A percentile compares a stretch with the other conserved stretches of the same genome.
Conservation (phyloP, 306 rosid species). For the Casuarina equisetifolia region DNA sequence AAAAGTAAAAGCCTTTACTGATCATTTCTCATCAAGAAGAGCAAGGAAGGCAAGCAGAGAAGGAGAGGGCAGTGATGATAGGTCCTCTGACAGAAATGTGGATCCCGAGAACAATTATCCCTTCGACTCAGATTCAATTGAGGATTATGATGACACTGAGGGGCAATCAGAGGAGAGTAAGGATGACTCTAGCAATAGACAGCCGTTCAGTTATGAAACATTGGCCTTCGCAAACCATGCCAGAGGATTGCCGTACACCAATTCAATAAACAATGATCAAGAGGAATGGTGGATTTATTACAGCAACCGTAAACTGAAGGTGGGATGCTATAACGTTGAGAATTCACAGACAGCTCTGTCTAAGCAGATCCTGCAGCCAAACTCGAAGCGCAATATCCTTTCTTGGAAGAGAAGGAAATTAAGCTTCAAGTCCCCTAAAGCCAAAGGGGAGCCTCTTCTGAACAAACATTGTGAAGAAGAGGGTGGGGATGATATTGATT, state of each 20-base stretch:
- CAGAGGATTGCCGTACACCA: slow-evolving; percentile 67
- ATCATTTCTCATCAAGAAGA: slow-evolving; percentile 74
- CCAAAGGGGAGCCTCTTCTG: slow-evolving; percentile 93
- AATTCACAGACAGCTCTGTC: slow-evolving; percentile 52
- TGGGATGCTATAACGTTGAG: slow-evolving; percentile 51
- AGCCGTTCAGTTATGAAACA: slow-evolving; percentile 89
- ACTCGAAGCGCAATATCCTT: slow-evolving; percentile 75
- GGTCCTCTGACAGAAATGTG: slow-evolving; percentile 78
- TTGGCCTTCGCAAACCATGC: slow-evolving; percentile 78
- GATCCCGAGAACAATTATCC: slow-evolving; percentile 92
- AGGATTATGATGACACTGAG: slow-evolving; percentile 75
- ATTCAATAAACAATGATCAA: slow-evolving; percentile 47
- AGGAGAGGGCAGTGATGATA: slow-evolving; percentile 85
- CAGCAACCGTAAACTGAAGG: slow-evolving; percentile 70
- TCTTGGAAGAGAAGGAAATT: slow-evolving; percentile 99
- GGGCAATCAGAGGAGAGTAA: slow-evolving; percentile 71
- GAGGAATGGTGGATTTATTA: slow-evolving; percentile 87
- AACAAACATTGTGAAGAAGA: slow-evolving; percentile 91
- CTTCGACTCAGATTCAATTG: slow-evolving; percentile 80
- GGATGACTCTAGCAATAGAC: slow-evolving; percentile 72
- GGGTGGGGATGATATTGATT: slow-evolving; percentile 99
- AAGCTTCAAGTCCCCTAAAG: slow-evolving; percentile 93
- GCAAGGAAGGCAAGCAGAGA: slow-evolving; percentile 65
- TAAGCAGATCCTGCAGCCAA: slow-evolving; percentile 51
- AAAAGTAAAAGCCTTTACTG: slow-evolving; percentile 78